Conservation (phyloP, 768 basidiomycete species). For the Tricholoma furcatifolium region DNA sequence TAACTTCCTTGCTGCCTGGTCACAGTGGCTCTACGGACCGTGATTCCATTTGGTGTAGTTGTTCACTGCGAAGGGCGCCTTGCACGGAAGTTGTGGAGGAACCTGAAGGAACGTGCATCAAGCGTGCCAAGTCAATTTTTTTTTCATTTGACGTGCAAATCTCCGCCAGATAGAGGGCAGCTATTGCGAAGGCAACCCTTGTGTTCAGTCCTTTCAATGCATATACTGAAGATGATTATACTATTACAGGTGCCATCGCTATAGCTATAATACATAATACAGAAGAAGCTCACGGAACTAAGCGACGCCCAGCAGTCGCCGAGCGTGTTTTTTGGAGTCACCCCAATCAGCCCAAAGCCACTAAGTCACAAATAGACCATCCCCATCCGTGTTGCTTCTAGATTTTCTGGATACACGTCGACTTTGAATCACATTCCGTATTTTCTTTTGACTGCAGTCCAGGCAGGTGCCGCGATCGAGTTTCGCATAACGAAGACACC, state of each 20-base stretch:
- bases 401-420: conserved; percentile 3
- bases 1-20: background rate
- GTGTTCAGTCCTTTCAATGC: too few relatives aligned
- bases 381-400: background rate
- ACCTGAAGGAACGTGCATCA: background rate
- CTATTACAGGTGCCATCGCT: background rate
- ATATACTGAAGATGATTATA: background rate
- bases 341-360: background rate
- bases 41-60: background rate
- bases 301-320: conserved; percentile 4
- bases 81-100: background rate
- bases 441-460: conserved; percentile 73
- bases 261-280: background rate
- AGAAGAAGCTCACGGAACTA: conserved; percentile 7
- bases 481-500: conserved; percentile 65
- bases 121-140: background rate
- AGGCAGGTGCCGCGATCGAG: conserved; percentile 63
- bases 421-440: conserved; percentile 52
- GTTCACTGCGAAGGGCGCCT: background rate
- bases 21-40: background rate
- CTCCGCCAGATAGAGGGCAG: too few relatives aligned
- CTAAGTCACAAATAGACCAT: background rate
- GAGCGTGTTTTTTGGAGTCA: conserved; percentile 11
- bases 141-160: background rate
- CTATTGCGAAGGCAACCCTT: too few relatives aligned